phyloP scores from a whole-genome alignment of 192 early-diverging fungal species.

The Umbelopsis vinacea region DNA sequence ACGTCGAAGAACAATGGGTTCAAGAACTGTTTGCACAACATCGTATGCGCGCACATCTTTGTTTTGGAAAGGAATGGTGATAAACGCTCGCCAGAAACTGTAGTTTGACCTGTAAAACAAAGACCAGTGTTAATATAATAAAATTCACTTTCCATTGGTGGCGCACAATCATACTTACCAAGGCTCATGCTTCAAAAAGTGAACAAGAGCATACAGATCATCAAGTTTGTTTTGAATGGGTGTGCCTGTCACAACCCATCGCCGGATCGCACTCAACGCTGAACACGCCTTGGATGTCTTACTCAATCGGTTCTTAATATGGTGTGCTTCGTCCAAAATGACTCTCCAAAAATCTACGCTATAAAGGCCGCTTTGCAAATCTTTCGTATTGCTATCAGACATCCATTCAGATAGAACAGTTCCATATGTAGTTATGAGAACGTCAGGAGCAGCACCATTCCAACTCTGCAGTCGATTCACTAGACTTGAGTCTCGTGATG shows the following conservation, averaged over 20 bases:
- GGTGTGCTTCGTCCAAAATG: conserved; percentile 95
- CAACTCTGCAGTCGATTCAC: conserved; percentile 35
- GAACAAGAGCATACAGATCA: conserved; percentile 85
- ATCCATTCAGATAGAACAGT: conserved; percentile 48
- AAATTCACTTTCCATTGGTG: not conserved
- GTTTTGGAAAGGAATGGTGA: conserved; percentile 74
- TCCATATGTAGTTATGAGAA: conserved; percentile 59
- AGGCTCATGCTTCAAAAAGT: conserved; percentile 73
- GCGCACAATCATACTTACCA: conserved; percentile 22
- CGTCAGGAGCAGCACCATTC: conserved; percentile 47
- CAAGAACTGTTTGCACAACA: conserved; percentile 70
- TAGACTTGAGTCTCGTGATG: conserved; percentile 32
- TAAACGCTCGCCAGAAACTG: conserved; percentile 78
- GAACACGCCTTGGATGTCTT: conserved; percentile 75
- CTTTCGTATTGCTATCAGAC: not conserved
- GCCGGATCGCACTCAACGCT: conserved; percentile 63
- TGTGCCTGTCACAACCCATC: conserved; percentile 96
- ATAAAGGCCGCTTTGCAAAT: conserved; percentile 47
- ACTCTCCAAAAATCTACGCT: conserved; percentile 82
- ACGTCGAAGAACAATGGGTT: conserved; percentile 77
- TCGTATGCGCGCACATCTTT: conserved; percentile 51
- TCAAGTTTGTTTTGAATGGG: conserved; percentile 78
- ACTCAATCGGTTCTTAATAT: conserved; percentile 83
- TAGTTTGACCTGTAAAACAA: conserved; percentile 52
- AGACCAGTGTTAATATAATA: not conserved